Evolutionary conservation across 768 basidiomycete genomes (phyloP).

Genomic region (Boletus tomentosulus): DNA sequence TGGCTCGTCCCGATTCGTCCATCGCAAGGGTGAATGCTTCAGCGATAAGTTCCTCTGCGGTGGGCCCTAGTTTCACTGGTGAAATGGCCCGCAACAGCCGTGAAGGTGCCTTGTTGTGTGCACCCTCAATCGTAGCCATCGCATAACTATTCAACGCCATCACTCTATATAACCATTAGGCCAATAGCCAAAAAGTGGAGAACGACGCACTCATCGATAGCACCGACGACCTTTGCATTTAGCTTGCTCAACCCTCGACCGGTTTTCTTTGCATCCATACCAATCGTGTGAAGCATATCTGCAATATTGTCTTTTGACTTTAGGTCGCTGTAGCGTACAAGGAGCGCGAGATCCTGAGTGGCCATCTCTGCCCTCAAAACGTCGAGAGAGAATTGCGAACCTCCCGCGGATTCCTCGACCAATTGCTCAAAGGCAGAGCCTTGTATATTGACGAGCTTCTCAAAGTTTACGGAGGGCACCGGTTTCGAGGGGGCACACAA

Average conservation of each 20-base stretch:
- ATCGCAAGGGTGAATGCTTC: constrained; percentile 61
- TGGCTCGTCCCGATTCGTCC: constrained; percentile 48
- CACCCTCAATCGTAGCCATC: constrained; percentile 48
- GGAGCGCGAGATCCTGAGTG: constrained; percentile 57
- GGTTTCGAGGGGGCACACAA: constrained; percentile 36
- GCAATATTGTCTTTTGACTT: constrained; percentile 56
- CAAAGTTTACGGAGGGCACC: constrained; percentile 51
- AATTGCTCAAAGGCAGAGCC: constrained; percentile 60
- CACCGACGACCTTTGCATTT: constrained; percentile 63
- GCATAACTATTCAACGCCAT: constrained; percentile 74
- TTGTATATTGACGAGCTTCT: constrained; percentile 55
- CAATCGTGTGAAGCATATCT: constrained; percentile 48
- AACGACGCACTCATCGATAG: constrained; percentile 64
- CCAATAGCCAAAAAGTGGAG: not conserved
- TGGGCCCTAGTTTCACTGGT: constrained; percentile 35
- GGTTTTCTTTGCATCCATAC: constrained; percentile 56
- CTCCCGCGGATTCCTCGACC: constrained; percentile 53
- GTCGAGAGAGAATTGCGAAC: constrained; percentile 57
- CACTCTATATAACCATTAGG: constrained; percentile 41
- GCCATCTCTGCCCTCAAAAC: constrained; percentile 79
- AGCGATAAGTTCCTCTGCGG: constrained; percentile 43
- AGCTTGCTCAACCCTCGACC: constrained; percentile 59
- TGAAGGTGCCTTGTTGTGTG: constrained; percentile 27
- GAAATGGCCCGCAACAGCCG: constrained; percentile 34
- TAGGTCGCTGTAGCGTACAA: constrained; percentile 62